Base-by-base conservation (phyloP, 140 eudicot genomes). In the Bidens hawaiensis region DNA sequence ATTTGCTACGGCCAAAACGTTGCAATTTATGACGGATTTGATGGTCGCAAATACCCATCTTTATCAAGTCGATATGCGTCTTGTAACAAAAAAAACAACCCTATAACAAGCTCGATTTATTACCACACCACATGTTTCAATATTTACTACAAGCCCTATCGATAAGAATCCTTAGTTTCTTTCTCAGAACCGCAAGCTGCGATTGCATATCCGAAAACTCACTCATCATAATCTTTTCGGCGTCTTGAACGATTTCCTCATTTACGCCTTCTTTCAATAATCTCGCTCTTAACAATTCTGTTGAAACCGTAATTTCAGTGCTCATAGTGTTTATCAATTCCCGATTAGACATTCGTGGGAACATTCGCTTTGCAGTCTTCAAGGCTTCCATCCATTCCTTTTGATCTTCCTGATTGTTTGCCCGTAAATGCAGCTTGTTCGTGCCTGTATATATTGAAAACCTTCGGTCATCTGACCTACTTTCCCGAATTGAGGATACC, bases 371-470 rank as follows among this genome's bases (percentile, higher is more conserved):
- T 25, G 28, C 58, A 0, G 59, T 40, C 30, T 72, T 64, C 21
- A 85, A 76, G 16, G 83, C 89, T 58, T 85, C 89, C 80, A 85
- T 64, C 94, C 94, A 85, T 43, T 84, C 72, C 28, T 33, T 46
- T 79, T 79, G 72, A 52, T 79, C 89, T 21, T 82, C 89, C 18
- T 68, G 68, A 46, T 74, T 76, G 48, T 79, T 80, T 10, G 86
- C 86, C 48, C 80, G 79, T 50, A 85, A 57, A 74, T 82, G 89
- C 56, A 82, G 71, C 67, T 71, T 79, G 71, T 79, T 76, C 22
- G 94, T 76, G n/a, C 94, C 89, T 17, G 94, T 82, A 54, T 76
- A 85, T 60, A 85, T 79, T 3, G 89, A 82, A 70, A 85, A 85
- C 59, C 89, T 77, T 73, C 69, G 79, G 17, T 85, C 89, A 77